Percentiles rank a stretch among this genome's conserved stretches.
Conservation (phyloP, 2,329 filamentous ascomycete species). For the Verticillium alfalfae region DNA sequence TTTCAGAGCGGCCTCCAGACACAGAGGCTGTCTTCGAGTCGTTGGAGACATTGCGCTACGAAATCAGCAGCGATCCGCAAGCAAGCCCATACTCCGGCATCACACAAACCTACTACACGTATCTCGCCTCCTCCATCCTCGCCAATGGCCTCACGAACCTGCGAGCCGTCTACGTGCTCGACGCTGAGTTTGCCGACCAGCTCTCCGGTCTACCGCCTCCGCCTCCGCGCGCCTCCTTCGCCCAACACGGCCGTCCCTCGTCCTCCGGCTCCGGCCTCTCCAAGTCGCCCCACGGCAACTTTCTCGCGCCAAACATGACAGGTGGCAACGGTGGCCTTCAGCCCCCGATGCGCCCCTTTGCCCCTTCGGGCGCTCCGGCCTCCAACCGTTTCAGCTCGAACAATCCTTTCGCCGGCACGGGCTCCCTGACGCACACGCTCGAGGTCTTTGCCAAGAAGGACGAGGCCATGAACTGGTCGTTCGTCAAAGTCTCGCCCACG, state of each 20-base stretch:
- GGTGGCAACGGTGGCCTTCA: constrained; percentile 12
- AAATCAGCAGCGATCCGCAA: constrained; percentile 61
- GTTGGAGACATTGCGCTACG: constrained; percentile 71
- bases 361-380: constrained; percentile 11
- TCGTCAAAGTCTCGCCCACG: constrained; percentile 40
- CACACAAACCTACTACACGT: constrained; percentile 69
- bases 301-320: background rate
- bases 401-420: constrained; percentile 32
- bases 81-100: constrained; percentile 52
- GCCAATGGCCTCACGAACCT: constrained; percentile 69
- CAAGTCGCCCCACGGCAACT: constrained; percentile 7
- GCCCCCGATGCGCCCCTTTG: constrained; percentile 18
- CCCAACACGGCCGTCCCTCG: constrained; percentile 27
- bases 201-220: constrained; percentile 66
- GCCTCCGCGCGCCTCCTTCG: constrained; percentile 46
- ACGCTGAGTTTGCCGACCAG: constrained; percentile 75
- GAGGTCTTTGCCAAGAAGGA: constrained; percentile 57
- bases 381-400: constrained; percentile 51
- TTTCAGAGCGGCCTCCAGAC: constrained; percentile 42
- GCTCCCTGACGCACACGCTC: constrained; percentile 44
- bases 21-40: constrained; percentile 63
- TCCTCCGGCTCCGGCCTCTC: constrained; percentile 21
- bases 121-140: constrained; percentile 78
- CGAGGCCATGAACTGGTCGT: constrained; percentile 54
- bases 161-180: constrained; percentile 76